A percentile compares a stretch with the other conserved stretches of the same genome.
Evolutionary conservation across 306 rosid species (phyloP).

Genomic region (Cucurbita pepo): DNA sequence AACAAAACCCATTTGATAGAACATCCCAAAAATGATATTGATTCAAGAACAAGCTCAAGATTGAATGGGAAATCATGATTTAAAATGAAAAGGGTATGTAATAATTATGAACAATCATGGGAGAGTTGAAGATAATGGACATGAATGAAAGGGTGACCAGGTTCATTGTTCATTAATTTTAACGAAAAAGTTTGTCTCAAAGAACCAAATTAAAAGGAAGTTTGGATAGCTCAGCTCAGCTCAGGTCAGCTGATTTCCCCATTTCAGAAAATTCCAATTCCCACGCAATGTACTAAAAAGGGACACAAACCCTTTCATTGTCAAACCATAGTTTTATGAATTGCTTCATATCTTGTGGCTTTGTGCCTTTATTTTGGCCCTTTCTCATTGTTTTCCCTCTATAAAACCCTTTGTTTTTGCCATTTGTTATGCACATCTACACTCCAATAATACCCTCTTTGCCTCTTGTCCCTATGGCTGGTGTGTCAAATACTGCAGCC

Average conservation of each 20-base stretch:
- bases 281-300: constrained; percentile 4
- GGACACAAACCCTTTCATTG: not conserved
- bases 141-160: not conserved
- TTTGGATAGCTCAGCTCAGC: not conserved
- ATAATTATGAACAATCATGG: not conserved
- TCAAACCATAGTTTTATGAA: not conserved
- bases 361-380: not conserved
- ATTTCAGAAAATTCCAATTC: not conserved
- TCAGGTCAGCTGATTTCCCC: not conserved
- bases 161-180: not conserved
- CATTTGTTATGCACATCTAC: not conserved
- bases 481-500: not conserved
- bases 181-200: not conserved
- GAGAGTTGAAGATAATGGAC: not conserved
- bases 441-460: not conserved
- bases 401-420: not conserved
- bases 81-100: not conserved
- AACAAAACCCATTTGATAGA: not conserved
- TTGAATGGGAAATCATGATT: not conserved
- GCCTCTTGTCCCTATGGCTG: not conserved
- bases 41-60: not conserved
- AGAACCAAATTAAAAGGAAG: not conserved
- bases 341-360: not conserved
- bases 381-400: not conserved
- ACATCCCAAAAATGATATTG: not conserved